Conservation (phyloP, 495 filamentous ascomycete genomes). For the Xylaria cubensis region DNA sequence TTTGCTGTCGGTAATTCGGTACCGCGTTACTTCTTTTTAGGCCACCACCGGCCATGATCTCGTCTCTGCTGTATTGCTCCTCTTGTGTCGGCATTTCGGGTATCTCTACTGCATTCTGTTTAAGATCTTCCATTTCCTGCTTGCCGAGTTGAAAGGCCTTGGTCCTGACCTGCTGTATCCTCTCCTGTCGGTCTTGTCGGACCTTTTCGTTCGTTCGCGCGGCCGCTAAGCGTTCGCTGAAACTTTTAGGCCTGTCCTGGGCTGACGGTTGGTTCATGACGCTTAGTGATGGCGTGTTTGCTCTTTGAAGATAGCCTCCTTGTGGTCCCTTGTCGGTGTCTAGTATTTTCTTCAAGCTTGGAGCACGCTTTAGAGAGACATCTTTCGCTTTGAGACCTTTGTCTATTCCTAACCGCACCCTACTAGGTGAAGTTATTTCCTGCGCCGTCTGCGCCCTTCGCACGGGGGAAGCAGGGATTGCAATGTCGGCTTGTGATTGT, state of each 20-base stretch:
- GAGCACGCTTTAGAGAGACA: slow-evolving; percentile 81
- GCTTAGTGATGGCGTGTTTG: slow-evolving; percentile 43
- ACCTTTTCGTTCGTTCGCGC: slow-evolving; percentile 62
- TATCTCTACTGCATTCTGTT: slow-evolving; percentile 63
- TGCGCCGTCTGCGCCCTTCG: slow-evolving; percentile 53
- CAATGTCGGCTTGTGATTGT: slow-evolving; percentile 57
- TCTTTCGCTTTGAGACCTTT: slow-evolving; percentile 83
- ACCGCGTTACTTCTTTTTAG: slow-evolving; percentile 61
- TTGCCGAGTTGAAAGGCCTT: slow-evolving; percentile 74
- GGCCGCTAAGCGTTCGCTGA: slow-evolving; percentile 85
- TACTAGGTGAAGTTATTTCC: slow-evolving; percentile 75
- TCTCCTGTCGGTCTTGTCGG: slow-evolving; percentile 59
- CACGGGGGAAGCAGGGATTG: slow-evolving; percentile 84
- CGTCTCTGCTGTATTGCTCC: slow-evolving; percentile 65
- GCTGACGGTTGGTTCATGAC: slow-evolving; percentile 27
- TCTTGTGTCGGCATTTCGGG: slow-evolving; percentile 54
- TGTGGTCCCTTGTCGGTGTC: slow-evolving; percentile 38
- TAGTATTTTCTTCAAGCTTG: slow-evolving; percentile 50
- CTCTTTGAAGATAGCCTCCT: slow-evolving; percentile 52
- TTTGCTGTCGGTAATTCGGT: slow-evolving; percentile 49
- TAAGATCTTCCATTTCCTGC: slow-evolving; percentile 70
- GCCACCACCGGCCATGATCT: slow-evolving; percentile 61
- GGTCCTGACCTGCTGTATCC: slow-evolving; percentile 66
- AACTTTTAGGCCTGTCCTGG: slow-evolving; percentile 67
- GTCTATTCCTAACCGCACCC: slow-evolving; percentile 86